phyloP scores from a whole-genome alignment of 371 early-diverging fungal genomes.

The Haplosporangium sp. region DNA sequence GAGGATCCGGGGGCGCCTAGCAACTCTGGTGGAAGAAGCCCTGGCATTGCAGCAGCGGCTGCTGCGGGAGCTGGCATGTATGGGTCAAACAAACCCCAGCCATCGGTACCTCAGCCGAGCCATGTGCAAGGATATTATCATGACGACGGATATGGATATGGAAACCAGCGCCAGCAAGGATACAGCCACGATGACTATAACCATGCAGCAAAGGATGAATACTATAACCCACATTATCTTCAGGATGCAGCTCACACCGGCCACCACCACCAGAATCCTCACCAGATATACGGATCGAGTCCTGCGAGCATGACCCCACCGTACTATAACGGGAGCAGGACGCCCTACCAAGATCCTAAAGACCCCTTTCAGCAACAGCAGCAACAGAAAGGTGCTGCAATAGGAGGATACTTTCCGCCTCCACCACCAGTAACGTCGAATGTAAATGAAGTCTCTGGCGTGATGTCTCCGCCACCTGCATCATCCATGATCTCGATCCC shows the following conservation, averaged over 20 bases:
- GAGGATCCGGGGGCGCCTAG: slow-evolving; percentile 9
- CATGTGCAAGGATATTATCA: slow-evolving; percentile 1
- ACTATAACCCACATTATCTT: slow-evolving; percentile 38
- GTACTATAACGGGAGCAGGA: slow-evolving; percentile 10
- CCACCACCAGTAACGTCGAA: slow-evolving; percentile 21
- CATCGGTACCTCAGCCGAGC: slow-evolving; percentile 10
- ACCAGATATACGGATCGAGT: slow-evolving; percentile 4
- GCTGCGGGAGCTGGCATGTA: slow-evolving; percentile 4
- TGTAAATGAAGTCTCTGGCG: not conserved
- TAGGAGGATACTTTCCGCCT: slow-evolving; percentile 28
- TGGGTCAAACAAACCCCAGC: slow-evolving; percentile 18
- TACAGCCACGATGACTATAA: slow-evolving; percentile 4
- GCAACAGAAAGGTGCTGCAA: not conserved
- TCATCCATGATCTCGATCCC: not conserved
- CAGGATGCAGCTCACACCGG: not conserved
- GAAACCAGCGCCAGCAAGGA: slow-evolving; percentile 2
- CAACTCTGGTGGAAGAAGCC: not conserved
- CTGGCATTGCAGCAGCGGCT: slow-evolving; percentile 11
- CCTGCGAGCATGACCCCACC: slow-evolving; percentile 1
- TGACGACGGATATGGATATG: slow-evolving; percentile 19
- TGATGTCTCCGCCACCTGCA: not conserved
- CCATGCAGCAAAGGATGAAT: slow-evolving; percentile 21
- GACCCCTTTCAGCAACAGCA: not conserved
- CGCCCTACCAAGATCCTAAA: slow-evolving; percentile 6
- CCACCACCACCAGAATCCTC: too few relatives aligned